Conservation (phyloP, 1,284 basidiomycete genomes). For the Chalciporus sp. region DNA sequence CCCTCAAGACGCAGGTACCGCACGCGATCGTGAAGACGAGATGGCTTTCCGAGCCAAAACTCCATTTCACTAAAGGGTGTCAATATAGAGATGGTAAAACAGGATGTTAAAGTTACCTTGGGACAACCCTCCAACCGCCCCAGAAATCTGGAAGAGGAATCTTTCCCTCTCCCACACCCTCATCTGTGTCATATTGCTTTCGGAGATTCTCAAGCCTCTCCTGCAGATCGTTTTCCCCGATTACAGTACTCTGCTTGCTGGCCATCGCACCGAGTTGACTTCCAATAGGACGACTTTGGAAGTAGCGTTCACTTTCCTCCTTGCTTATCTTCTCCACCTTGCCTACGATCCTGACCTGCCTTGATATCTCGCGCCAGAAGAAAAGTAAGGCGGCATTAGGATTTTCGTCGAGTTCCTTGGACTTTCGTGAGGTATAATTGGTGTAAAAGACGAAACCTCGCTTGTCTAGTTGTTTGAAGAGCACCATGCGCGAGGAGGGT, state of each 20-base stretch:
- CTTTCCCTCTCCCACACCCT: conserved; percentile 43
- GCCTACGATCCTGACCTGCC: conserved; percentile 86
- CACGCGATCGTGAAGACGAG: conserved; percentile 87
- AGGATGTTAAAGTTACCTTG: conserved; percentile 54
- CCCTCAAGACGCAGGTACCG: conserved; percentile 69
- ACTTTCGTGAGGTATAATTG: conserved; percentile 95
- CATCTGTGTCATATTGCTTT: conserved; percentile 56
- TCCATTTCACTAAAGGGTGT: conserved; percentile 64
- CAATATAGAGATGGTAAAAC: conserved; percentile 1
- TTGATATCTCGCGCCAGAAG: conserved; percentile 89
- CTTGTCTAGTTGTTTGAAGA: conserved; percentile 87
- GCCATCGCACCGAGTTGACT: conserved; percentile 93
- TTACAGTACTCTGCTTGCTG: conserved; percentile 80
- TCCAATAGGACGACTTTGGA: conserved; percentile 79
- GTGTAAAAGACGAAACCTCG: conserved; percentile 95
- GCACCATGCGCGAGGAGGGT: conserved; percentile 87
- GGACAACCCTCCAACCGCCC: conserved; percentile 95
- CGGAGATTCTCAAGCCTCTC: conserved; percentile 62
- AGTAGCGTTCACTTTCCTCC: conserved; percentile 85
- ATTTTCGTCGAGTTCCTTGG: conserved; percentile 75
- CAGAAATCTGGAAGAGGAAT: conserved; percentile 90
- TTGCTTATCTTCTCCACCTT: conserved; percentile 74
- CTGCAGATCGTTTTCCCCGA: conserved; percentile 73
- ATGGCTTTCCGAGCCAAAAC: conserved; percentile 93
- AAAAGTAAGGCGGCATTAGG: conserved; percentile 83